These are phyloP conservation scores for Suillus sp. DNA, from an alignment of 768 basidiomycete genomes.

Conservation along the genomic window DNA sequence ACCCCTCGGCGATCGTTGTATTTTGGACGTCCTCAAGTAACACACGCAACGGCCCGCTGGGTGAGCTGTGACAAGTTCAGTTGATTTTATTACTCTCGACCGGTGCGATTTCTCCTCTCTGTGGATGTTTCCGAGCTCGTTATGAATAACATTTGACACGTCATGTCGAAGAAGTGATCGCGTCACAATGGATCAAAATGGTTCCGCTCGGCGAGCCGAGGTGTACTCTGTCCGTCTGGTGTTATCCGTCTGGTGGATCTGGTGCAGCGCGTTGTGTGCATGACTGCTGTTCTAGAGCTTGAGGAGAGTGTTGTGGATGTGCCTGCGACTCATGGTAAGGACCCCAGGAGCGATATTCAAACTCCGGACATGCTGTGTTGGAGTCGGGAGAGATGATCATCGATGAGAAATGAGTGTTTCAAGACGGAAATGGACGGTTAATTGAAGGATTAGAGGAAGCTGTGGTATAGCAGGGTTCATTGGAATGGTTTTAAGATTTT, in stretches of 20 bases:
- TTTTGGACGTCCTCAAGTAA: neutral
- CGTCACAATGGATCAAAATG: neutral
- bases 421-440: neutral
- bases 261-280: slow-evolving; percentile 8
- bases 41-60: neutral
- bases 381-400: slow-evolving; percentile 5
- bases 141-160: neutral
- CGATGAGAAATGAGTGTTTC: slow-evolving; percentile 5
- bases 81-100: neutral
- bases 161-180: slow-evolving; percentile 1
- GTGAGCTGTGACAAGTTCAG: neutral
- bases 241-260: neutral
- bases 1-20: neutral
- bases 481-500: neutral
- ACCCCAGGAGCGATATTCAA: slow-evolving; percentile 34
- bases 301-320: neutral
- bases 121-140: neutral
- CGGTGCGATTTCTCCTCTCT: neutral
- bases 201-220: neutral
- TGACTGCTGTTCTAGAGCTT: slow-evolving; percentile 2
- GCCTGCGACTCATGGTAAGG: slow-evolving; percentile 21
- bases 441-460: slow-evolving; percentile 1
- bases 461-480: neutral
- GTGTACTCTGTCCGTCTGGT: neutral
- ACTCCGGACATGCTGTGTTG: slow-evolving; percentile 27